Percentiles rank a stretch among this genome's conserved stretches.
Evolutionary conservation across 192 early-diverging fungal genomes (phyloP).

Genomic region (Polychytrium aggregatum): DNA sequence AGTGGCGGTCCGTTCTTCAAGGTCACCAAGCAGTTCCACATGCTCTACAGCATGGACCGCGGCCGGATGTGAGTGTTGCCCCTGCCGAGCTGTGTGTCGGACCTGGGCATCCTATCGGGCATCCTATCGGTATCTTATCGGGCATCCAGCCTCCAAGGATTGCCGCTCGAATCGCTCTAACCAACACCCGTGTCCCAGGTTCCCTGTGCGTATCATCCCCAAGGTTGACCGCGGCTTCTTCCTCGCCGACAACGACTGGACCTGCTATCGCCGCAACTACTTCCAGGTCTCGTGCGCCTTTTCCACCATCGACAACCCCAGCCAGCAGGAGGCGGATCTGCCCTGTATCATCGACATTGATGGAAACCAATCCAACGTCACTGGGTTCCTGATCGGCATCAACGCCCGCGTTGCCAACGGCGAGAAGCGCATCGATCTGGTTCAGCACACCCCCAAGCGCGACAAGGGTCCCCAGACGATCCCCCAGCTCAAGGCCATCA

Average conservation of each 20-base stretch:
- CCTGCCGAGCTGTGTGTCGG: not conserved
- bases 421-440: conserved; percentile 68
- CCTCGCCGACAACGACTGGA: conserved; percentile 82
- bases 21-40: conserved; percentile 48
- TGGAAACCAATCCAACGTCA: conserved; percentile 34
- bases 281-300: conserved; percentile 80
- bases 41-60: conserved; percentile 54
- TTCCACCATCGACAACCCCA: conserved; percentile 20
- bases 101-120: not conserved
- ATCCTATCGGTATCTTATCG: not conserved
- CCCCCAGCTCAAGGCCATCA: conserved; percentile 17
- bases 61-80: conserved; percentile 2
- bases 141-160: not conserved
- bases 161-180: not conserved
- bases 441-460: conserved; percentile 89
- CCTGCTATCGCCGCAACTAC: conserved; percentile 95
- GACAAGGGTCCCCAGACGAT: conserved; percentile 82
- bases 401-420: conserved; percentile 60
- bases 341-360: conserved; percentile 59
- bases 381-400: conserved; percentile 64
- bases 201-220: conserved; percentile 46
- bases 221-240: conserved; percentile 96
- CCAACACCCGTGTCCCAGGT: conserved; percentile 17
- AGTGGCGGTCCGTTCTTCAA: conserved; percentile 57
- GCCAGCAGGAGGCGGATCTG: conserved; percentile 32